These are phyloP conservation scores for Cyclospora cayetanensis DNA, from an alignment of 169 alveolate genomes.

Conservation along the genomic window DNA sequence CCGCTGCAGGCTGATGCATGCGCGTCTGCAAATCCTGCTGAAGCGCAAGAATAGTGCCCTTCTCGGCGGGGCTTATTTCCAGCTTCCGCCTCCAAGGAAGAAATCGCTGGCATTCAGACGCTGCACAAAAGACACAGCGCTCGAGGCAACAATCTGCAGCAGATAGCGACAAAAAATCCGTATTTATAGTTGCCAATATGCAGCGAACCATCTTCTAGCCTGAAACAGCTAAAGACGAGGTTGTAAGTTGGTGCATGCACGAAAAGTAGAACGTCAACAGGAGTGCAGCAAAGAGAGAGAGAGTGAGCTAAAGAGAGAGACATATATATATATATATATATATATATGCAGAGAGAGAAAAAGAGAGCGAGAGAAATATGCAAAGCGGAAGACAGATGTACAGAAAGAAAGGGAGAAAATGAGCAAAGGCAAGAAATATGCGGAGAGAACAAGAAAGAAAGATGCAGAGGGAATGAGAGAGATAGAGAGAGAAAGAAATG, in stretches of 20 bases:
- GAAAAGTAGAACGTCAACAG: too few relatives aligned
- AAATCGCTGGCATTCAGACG: slow-evolving; percentile 85
- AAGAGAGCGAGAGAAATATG: background rate
- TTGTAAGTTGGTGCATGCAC: too few relatives aligned
- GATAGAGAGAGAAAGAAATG: background rate
- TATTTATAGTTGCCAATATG: too few relatives aligned
- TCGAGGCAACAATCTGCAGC: too few relatives aligned
- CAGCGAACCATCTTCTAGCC: too few relatives aligned
- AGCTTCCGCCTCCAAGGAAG: slow-evolving; percentile 96
- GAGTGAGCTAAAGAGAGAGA: background rate
- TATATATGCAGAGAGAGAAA: background rate
- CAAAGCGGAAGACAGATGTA: background rate
- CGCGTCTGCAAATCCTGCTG: slow-evolving; percentile 8
- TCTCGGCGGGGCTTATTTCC: slow-evolving; percentile 90
- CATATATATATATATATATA: background rate
- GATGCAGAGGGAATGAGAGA: background rate
- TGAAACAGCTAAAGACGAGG: too few relatives aligned
- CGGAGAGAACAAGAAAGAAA: background rate
- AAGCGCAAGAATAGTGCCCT: slow-evolving; percentile 80
- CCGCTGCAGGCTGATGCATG: slow-evolving; percentile 74
- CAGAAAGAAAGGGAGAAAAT: background rate
- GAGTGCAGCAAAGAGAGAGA: background rate
- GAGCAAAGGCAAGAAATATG: background rate
- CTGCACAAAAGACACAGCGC: background rate
- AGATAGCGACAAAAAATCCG: too few relatives aligned